These are phyloP conservation scores for Ochetophila trinervis DNA, from an alignment of 306 rosid genomes.

Conservation along the genomic window DNA sequence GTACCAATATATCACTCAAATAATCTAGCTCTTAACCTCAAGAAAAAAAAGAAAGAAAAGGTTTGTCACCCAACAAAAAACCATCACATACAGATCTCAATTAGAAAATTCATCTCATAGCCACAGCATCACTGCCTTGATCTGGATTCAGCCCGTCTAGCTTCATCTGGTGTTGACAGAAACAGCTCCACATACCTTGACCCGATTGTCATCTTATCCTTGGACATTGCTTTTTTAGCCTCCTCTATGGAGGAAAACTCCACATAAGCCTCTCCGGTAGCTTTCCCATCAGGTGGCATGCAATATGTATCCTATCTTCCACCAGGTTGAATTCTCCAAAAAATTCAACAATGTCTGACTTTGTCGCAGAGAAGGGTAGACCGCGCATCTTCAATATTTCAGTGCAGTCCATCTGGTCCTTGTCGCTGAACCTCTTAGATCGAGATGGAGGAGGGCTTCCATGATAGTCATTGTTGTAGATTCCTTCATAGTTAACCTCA, in stretches of 20 bases:
- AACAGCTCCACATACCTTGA: conserved; percentile 98
- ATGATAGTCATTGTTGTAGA: conserved; percentile 77
- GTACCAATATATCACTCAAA: background rate
- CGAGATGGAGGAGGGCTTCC: conserved; percentile 94
- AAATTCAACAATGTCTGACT: conserved; percentile 69
- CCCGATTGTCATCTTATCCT: conserved; percentile 97
- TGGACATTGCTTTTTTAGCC: conserved; percentile 90
- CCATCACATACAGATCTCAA: background rate
- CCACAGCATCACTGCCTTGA: conserved; percentile 82
- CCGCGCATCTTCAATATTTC: conserved; percentile 99
- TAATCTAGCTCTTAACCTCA: conserved; percentile 5
- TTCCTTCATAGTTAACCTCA: conserved; percentile 82
- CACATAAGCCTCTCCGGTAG: conserved; percentile 95
- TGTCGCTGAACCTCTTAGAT: conserved; percentile 77
- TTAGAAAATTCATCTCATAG: background rate
- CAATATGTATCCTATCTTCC: conserved; percentile 81
- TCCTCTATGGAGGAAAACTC: conserved; percentile 85
- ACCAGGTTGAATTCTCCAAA: conserved; percentile 68
- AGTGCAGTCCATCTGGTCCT: conserved; percentile 89
- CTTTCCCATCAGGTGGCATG: conserved; percentile 96
- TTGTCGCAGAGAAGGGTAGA: conserved; percentile 69
- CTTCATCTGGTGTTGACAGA: conserved; percentile 96
- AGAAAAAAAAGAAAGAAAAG: background rate
- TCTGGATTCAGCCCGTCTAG: conserved; percentile 91
- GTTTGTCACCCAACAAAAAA: conserved; percentile 8